Conservation (phyloP, 116 monocot species). For the Posidonia oceanica region DNA sequence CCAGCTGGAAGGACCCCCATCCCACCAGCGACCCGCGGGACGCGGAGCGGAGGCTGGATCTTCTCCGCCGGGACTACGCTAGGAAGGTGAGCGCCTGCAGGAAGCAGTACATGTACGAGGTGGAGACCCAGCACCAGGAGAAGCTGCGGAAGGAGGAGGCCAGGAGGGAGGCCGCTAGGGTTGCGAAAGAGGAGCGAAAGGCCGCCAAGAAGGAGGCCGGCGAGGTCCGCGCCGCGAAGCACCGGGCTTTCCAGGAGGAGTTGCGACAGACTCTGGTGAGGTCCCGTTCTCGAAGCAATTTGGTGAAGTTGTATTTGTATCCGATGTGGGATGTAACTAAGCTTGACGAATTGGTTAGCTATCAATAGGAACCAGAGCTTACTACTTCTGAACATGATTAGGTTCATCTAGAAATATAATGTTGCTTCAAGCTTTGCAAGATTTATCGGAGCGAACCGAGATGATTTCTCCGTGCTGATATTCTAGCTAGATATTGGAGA, state of each 20-base stretch:
- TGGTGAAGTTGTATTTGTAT: background rate
- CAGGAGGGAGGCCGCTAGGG: constrained; percentile 51
- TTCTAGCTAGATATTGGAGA: too few species aligned
- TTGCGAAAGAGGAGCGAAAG: constrained; percentile 66
- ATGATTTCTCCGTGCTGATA: too few species aligned
- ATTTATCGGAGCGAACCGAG: too few species aligned
- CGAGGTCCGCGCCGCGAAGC: constrained; percentile 51
- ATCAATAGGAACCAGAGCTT: background rate
- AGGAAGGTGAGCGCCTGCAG: constrained; percentile 53
- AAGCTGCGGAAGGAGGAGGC: constrained; percentile 64
- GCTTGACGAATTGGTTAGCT: background rate
- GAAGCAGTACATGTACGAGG: constrained; percentile 51
- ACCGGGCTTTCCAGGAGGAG: constrained; percentile 56
- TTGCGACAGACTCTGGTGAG: constrained; percentile 63
- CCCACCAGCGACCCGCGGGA: constrained; percentile 39
- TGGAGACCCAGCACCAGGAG: constrained; percentile 55
- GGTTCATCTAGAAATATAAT: too few species aligned
- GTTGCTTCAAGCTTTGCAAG: too few species aligned
- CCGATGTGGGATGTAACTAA: background rate
- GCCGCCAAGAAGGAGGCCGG: constrained; percentile 74
- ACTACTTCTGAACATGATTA: too few species aligned
- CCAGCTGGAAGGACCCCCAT: constrained; percentile 49
- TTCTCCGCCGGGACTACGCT: constrained; percentile 50
- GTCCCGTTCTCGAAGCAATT: background rate
- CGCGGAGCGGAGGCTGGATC: constrained; percentile 45